Evolutionary conservation across 768 basidiomycete species (phyloP), one percentile per base, ranked within the genome.

Genomic region (Phlebiopsis flavidoalba): DNA sequence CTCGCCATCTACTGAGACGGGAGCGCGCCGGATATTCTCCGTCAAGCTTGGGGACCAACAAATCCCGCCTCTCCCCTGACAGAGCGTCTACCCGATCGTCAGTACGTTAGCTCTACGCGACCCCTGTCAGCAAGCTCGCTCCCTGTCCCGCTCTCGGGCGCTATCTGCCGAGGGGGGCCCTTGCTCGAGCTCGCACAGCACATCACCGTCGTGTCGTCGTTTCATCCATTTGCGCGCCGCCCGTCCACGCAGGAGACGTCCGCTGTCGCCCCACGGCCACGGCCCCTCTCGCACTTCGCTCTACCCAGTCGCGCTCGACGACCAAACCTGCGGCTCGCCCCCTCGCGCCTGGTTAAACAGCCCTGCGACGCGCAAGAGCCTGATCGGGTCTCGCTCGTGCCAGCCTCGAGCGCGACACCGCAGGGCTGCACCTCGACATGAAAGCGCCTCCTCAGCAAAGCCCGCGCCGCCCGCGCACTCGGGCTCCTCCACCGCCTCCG

Each of bases 381-480:
- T n/a, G n/a, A n/a, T n/a, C n/a, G n/a, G n/a, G n/a, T 64, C 14
- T 69, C 71, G 1, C 64, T 53, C 4, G 60, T n/a, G n/a, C 61
- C 3, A 62, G 63, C 46, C 57, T 64, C 5, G 71, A 72, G 19
- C 59, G 69, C 24, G 69, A 69, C 24, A n/a, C n/a, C n/a, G 65
- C 68, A 8, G 59, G 63, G 53, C 57, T 63, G 4, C 69, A 68
- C 52, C 66, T 72, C 15, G 71, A 72, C 54, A 63, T 72, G 51
- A 72, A n/a, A 72, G 52, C 64, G 71, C 2, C 66, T 72, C 3
- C 63, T 72, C 50, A 70, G 69, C 64, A 72, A 72, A 62, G n/a
- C 71, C 71, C 14, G 67, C 69, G 4, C 61, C 47, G 33, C 66
- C 68, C 50, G 59, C 37, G 12, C 59, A 62, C n/a, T 66, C 65